phyloP scores from a whole-genome alignment of 2,329 filamentous ascomycete genomes.

The Chaetothyriales sp. region DNA sequence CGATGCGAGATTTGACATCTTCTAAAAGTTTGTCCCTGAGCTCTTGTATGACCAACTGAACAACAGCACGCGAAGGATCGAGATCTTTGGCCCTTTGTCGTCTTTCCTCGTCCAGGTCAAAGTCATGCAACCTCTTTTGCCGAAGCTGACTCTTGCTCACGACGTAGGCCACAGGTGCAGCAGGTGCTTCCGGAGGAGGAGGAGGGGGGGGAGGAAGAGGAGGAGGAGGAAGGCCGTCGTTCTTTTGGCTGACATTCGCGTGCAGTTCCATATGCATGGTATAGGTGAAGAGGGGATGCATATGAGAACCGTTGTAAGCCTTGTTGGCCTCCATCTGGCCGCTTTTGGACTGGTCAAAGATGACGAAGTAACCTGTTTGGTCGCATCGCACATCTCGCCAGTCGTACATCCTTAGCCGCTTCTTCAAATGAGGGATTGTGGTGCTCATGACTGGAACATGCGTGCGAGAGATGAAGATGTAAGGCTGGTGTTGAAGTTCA shows the following conservation, averaged over 20 bases:
- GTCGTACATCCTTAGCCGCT: slow-evolving; percentile 67
- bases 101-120: slow-evolving; percentile 82
- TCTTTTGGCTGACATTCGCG: slow-evolving; percentile 51
- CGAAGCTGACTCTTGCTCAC: slow-evolving; percentile 25
- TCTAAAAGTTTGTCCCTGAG: slow-evolving; percentile 74
- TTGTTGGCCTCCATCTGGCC: slow-evolving; percentile 70
- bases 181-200: slow-evolving; percentile 5
- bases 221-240: slow-evolving; percentile 28
- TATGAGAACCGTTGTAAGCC: slow-evolving; percentile 66
- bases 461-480: slow-evolving; percentile 76
- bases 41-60: slow-evolving; percentile 65
- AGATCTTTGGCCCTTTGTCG: slow-evolving; percentile 72
- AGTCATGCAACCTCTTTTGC: slow-evolving; percentile 57
- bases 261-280: slow-evolving; percentile 81
- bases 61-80: slow-evolving; percentile 76
- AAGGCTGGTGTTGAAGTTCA: slow-evolving; percentile 65
- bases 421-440: slow-evolving; percentile 81
- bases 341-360: slow-evolving; percentile 66
- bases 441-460: slow-evolving; percentile 77
- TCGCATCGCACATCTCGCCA: slow-evolving; percentile 76
- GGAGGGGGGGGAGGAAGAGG: too few relatives aligned
- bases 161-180: slow-evolving; percentile 12
- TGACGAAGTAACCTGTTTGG: slow-evolving; percentile 73
- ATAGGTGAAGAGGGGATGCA: slow-evolving; percentile 80
- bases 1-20: slow-evolving; percentile 78